These are phyloP conservation scores for Aspergillus avenaceus DNA, from an alignment of 495 filamentous ascomycete genomes.

Conservation along the genomic window DNA sequence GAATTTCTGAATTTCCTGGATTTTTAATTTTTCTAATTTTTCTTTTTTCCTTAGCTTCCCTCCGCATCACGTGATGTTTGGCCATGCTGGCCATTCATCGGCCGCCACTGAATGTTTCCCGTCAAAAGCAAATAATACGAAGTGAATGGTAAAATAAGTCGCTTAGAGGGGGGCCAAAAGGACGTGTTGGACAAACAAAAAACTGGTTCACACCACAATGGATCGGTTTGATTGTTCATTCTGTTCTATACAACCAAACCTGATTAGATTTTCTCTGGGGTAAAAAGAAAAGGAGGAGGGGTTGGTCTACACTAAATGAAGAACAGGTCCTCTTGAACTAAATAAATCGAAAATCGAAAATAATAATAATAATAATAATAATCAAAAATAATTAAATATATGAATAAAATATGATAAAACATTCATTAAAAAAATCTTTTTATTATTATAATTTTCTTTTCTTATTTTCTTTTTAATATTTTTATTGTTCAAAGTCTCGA, in stretches of 20 bases:
- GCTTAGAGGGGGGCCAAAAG: not conserved
- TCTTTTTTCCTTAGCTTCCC: conserved; percentile 11
- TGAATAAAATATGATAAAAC: not conserved
- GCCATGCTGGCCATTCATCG: conserved; percentile 14
- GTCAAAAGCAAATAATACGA: conserved; percentile 4
- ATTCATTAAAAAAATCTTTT: not conserved
- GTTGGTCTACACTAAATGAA: not conserved
- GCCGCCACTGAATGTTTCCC: not conserved
- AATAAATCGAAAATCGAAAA: not conserved
- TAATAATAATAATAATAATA: not conserved
- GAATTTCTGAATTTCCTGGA: conserved; percentile 14
- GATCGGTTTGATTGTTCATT: not conserved
- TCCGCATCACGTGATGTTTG: conserved; percentile 13
- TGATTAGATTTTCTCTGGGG: not conserved
- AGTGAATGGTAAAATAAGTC: too few relatives aligned
- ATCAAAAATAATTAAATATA: conserved; percentile 1
- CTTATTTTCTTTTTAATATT: conserved; percentile 2
- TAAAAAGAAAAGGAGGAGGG: not conserved
- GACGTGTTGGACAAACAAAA: not conserved
- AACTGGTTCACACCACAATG: not conserved
- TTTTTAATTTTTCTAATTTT: conserved; percentile 1
- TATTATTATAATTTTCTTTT: not conserved
- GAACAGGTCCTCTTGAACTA: not conserved
- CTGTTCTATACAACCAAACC: too few relatives aligned
- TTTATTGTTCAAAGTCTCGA: conserved; percentile 30